phyloP scores from a whole-genome alignment of 495 filamentous ascomycete genomes.

The Neurospora sp. region DNA sequence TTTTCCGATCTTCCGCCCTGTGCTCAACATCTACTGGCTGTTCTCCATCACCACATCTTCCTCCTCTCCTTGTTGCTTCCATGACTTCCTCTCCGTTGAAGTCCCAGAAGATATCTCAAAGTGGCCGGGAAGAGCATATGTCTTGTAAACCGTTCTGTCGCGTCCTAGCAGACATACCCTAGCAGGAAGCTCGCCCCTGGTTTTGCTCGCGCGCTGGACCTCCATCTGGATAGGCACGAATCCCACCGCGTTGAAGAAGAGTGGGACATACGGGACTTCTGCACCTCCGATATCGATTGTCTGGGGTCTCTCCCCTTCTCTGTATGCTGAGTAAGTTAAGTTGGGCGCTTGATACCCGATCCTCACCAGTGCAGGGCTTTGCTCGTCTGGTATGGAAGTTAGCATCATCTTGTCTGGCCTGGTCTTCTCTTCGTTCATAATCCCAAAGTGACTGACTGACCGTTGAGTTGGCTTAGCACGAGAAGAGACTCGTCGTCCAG shows the following conservation, averaged over 20 bases:
- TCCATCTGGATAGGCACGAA: slow-evolving; percentile 40
- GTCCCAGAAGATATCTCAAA: slow-evolving; percentile 2
- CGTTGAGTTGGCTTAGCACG: slow-evolving; percentile 30
- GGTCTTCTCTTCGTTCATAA: background rate
- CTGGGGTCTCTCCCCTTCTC: background rate
- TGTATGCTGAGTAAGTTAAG: slow-evolving; percentile 6
- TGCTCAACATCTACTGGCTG: background rate
- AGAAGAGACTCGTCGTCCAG: slow-evolving; percentile 32
- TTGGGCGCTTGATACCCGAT: slow-evolving; percentile 6
- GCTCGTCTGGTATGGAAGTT: slow-evolving; percentile 11
- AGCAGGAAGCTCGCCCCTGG: slow-evolving; percentile 26
- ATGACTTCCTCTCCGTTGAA: background rate
- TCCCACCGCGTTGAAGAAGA: slow-evolving; percentile 20
- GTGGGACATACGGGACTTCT: slow-evolving; percentile 1
- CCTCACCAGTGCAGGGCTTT: slow-evolving; percentile 6
- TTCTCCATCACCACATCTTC: background rate
- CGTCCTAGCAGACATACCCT: slow-evolving; percentile 36
- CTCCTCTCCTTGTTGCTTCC: background rate
- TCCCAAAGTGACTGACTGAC: slow-evolving; percentile 10
- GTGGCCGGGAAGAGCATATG: slow-evolving; percentile 27
- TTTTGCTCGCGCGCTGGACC: slow-evolving; percentile 24
- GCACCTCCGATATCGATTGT: background rate
- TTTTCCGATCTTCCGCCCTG: background rate
- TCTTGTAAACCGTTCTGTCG: slow-evolving; percentile 31
- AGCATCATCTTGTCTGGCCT: background rate